Base-by-base conservation (phyloP, 805 yeast genomes). In the Candida xyloterini region DNA sequence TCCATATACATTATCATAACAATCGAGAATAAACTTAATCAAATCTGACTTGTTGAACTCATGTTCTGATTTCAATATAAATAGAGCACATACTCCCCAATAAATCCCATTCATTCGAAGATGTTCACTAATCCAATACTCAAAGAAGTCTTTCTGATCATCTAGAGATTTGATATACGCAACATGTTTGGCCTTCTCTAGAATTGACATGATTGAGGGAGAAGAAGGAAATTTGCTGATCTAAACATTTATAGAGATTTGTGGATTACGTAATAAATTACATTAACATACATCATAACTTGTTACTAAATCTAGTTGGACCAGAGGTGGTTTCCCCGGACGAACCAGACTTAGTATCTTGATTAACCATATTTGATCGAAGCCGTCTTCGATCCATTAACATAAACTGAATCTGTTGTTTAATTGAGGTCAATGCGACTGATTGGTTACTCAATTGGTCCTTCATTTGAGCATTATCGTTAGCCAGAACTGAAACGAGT, bases 111-210 rank as follows among this genome's bases (percentile, higher is more conserved):
- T 88, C 71, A 93, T 63, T 23, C 97, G 72, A 35, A 93, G 68
- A 59, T 93, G 98, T 55, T 93, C 98, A 9, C 87, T 77, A 36
- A 90, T 62, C 93, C 95, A 88, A 62, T 88, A 90, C 52, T 84
- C 89, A 21, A 79, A 66, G 56, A 82, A 74, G 57, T 79, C 72
- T 39, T 74, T 68, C 46, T 73, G 68, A 33, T 70, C 63, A 50
- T 81, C 81, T 30, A 83, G 62, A 1, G 76, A 61, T 40, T 69
- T 65, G 23, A 84, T 70, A 57, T 79, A 84, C 15, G 62, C 56
- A 15, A 81, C 68, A 55, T 84, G 91, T 52, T 78, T 76, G n/a
- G 73, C 69, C 40, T 60, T 66, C 33, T 25, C 42, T 10, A 39
- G 34, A 22, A 7, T 2, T 10, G 38, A 15, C 33, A 35, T 27